These are phyloP conservation scores for Mucor plumbeus DNA, from an alignment of 371 early-diverging fungal species.

Conservation along the genomic window DNA sequence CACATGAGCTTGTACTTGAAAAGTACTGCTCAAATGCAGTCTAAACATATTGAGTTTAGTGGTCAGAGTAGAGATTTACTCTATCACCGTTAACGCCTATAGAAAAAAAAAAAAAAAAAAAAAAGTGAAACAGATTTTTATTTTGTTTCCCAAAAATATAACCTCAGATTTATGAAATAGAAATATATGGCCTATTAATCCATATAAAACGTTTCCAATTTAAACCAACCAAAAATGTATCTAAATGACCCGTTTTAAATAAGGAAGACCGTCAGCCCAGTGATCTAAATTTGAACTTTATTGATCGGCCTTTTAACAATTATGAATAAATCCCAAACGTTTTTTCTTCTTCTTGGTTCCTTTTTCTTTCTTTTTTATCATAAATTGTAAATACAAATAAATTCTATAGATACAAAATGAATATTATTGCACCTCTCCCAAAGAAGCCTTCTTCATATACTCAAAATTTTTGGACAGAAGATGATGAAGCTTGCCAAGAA, in stretches of 20 bases:
- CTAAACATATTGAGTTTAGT: neutral
- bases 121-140: neutral
- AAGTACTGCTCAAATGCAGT: neutral
- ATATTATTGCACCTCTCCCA: constrained; percentile 36
- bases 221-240: constrained; percentile 1
- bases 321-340: neutral
- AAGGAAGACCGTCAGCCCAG: neutral
- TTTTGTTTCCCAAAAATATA: neutral
- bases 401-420: constrained; percentile 15
- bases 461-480: constrained; percentile 8
- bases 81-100: no score
- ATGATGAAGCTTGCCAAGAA: constrained; percentile 36
- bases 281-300: constrained; percentile 2
- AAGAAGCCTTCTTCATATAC: constrained; percentile 27
- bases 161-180: neutral
- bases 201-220: neutral
- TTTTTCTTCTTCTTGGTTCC: neutral
- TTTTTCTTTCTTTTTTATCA: constrained; percentile 7
- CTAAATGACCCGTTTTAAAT: neutral
- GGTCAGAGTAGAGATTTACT: no score
- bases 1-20: neutral
- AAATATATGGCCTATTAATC: no score
- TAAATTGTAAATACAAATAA: neutral
- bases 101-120: neutral
- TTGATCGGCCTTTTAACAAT: neutral